These are phyloP conservation scores for Oryza meridionalis DNA, from an alignment of 176 grass and related monocot species.

Conservation along the genomic window DNA sequence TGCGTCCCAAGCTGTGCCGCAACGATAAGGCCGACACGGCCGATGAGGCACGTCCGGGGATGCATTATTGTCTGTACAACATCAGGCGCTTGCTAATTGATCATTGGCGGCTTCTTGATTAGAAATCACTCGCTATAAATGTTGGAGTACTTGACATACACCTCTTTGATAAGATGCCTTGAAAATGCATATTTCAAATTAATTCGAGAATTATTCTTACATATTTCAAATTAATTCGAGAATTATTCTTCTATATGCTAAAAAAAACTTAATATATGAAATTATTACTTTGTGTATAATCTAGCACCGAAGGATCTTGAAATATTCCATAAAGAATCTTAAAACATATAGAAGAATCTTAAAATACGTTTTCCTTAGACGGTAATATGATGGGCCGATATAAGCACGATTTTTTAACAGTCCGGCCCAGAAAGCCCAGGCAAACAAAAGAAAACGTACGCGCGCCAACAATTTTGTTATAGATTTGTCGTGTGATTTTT, in stretches of 20 bases:
- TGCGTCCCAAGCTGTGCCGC: constrained; percentile 7
- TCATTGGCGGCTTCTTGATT: background rate
- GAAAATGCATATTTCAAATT: background rate
- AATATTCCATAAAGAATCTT: background rate
- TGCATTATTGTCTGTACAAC: background rate
- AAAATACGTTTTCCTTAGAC: no score
- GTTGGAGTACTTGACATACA: no score
- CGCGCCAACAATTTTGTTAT: no score
- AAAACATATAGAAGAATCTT: background rate
- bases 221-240: background rate
- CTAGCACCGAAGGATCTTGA: background rate
- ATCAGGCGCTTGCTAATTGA: background rate
- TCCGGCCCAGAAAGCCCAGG: constrained; percentile 1
- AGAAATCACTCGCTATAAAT: no score
- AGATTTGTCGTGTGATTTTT: no score
- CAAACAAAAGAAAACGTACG: background rate
- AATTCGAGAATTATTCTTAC: background rate
- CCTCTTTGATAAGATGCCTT: no score
- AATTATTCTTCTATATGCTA: background rate
- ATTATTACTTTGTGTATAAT: background rate
- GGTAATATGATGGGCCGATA: background rate
- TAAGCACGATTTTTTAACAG: background rate
- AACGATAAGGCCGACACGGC: background rate
- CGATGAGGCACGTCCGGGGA: background rate
- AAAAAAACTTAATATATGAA: background rate